phyloP scores from a whole-genome alignment of 345 rosid genomes.

The Eucalyptus coolabah region DNA sequence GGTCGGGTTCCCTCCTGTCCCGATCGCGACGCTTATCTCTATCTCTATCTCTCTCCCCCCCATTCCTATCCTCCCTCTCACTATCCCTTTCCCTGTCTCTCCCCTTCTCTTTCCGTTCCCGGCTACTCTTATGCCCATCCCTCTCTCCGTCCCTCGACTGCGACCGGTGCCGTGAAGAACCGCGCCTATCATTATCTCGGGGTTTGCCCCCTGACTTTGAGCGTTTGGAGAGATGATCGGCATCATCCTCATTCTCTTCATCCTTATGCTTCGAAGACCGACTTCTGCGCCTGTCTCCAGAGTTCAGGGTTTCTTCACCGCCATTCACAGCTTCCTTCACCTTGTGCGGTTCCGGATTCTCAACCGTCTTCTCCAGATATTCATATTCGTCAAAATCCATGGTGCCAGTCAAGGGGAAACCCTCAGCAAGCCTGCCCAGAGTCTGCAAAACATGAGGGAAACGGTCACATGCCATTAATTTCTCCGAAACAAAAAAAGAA shows the following conservation, averaged over 20 bases:
- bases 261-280: conserved; percentile 47
- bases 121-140: conserved; percentile 43
- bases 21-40: conserved; percentile 28
- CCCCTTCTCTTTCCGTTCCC: conserved; percentile 47
- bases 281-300: conserved; percentile 20
- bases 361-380: conserved; percentile 84
- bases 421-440: background rate
- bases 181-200: conserved; percentile 28
- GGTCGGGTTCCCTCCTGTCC: conserved; percentile 12
- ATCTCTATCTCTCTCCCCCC: conserved; percentile 11
- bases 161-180: conserved; percentile 34
- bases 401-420: background rate
- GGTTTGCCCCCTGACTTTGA: conserved; percentile 37
- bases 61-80: conserved; percentile 35
- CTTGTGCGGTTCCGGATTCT: conserved; percentile 44
- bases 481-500: background rate
- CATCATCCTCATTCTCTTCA: conserved; percentile 40
- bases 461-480: background rate
- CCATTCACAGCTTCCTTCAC: conserved; percentile 50
- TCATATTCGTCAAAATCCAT: conserved; percentile 98
- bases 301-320: conserved; percentile 1
- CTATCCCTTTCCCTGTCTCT: conserved; percentile 41
- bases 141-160: conserved; percentile 72
- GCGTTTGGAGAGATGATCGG: conserved; percentile 34
- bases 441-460: background rate